Conservation (phyloP, 163 green algal genomes). For the Chloroidium sp. region DNA sequence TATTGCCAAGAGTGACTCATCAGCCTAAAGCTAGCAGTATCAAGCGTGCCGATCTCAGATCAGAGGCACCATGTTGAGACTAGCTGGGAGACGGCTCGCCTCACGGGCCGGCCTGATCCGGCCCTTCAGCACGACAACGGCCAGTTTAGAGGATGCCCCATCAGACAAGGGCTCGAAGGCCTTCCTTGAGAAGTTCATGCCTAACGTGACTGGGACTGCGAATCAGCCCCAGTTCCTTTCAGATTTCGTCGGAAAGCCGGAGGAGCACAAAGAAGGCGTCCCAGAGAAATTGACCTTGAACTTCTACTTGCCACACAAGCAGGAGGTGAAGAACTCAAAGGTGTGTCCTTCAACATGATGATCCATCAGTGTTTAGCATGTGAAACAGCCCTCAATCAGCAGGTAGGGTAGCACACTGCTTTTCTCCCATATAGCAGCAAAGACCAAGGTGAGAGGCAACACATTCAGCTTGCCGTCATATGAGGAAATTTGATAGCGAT, state of each 20-base stretch:
- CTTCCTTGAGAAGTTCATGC: constrained; percentile 9
- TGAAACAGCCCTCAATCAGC: too few relatives aligned
- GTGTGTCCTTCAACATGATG: constrained; percentile 5
- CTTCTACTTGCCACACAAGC: constrained; percentile 62
- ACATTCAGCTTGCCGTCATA: too few relatives aligned
- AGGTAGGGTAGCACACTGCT: too few relatives aligned
- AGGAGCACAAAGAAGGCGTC: constrained; percentile 21
- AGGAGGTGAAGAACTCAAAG: constrained; percentile 25
- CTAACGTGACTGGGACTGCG: constrained; percentile 25
- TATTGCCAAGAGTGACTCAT: too few relatives aligned
- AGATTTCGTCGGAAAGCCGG: constrained; percentile 40
- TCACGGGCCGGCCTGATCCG: not conserved
- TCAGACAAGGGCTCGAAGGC: not conserved
- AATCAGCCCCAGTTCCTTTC: constrained; percentile 46
- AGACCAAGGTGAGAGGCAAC: too few relatives aligned
- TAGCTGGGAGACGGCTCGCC: not conserved
- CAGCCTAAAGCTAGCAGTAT: not conserved
- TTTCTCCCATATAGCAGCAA: too few relatives aligned
- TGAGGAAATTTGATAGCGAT: too few relatives aligned
- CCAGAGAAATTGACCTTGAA: constrained; percentile 76
- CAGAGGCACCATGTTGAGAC: not conserved
- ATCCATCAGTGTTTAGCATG: too few relatives aligned
- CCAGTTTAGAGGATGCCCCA: not conserved
- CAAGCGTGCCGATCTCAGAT: too few relatives aligned
- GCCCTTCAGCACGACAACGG: not conserved